Evolutionary conservation across 164 flowering plant genomes (phyloP).

Genomic region (Berberis vulgaris): DNA sequence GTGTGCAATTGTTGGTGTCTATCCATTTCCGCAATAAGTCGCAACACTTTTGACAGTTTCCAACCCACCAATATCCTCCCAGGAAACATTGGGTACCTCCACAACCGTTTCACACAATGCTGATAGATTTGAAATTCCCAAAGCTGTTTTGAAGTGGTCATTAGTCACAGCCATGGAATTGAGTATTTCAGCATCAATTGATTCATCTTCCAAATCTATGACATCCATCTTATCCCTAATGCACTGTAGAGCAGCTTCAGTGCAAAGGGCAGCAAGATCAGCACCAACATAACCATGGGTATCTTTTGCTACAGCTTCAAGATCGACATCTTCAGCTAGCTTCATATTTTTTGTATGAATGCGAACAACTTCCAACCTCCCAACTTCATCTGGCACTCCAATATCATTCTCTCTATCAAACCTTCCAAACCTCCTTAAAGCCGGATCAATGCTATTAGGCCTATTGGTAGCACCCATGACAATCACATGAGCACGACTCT

Average conservation of each 20-base stretch:
- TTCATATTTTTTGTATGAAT: conserved; percentile 17
- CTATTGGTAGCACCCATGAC: conserved; percentile 13
- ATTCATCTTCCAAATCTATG: conserved; percentile 70
- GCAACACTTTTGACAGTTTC: conserved; percentile 54
- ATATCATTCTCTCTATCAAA: conserved; percentile 14
- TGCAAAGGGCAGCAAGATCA: conserved; percentile 66
- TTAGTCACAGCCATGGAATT: conserved; percentile 72
- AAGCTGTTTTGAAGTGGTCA: conserved; percentile 73
- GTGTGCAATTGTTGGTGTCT: too few relatives aligned
- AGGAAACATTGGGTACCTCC: conserved; percentile 68
- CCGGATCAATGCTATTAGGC: conserved; percentile 12
- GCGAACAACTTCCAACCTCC: conserved; percentile 10
- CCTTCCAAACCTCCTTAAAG: conserved; percentile 10
- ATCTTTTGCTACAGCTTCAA: conserved; percentile 54
- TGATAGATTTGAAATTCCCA: conserved; percentile 71
- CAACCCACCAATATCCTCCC: conserved; percentile 85
- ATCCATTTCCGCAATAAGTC: too few relatives aligned
- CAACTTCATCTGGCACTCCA: conserved; percentile 20
- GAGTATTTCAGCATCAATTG: conserved; percentile 67
- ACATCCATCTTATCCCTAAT: conserved; percentile 82
- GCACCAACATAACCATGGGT: conserved; percentile 85
- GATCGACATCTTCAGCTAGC: conserved; percentile 25
- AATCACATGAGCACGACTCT: conserved; percentile 17
- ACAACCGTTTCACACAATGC: conserved; percentile 53
- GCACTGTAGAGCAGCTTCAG: conserved; percentile 80